Conservation (phyloP, 2,329 filamentous ascomycete genomes). For the Claviceps sp. region DNA sequence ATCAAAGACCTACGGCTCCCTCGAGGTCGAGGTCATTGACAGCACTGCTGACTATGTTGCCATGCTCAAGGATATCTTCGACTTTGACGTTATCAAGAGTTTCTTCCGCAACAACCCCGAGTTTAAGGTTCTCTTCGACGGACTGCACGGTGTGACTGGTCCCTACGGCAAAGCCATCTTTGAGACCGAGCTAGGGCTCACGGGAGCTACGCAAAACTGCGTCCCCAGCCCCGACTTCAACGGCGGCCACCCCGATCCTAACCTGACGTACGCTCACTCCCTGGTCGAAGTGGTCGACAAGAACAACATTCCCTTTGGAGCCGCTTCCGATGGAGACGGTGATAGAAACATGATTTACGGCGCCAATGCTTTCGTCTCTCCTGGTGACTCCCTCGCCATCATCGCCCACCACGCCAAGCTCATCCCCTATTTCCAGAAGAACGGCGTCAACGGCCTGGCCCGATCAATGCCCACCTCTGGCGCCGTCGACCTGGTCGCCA, state of each 20-base stretch:
- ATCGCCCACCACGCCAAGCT: conserved; percentile 94
- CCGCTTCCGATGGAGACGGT: conserved; percentile 90
- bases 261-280: conserved; percentile 91
- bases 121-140: conserved; percentile 96
- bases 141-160: conserved; percentile 85
- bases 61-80: conserved; percentile 98
- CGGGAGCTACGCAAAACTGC: conserved; percentile 75
- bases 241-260: conserved; percentile 93
- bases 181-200: conserved; percentile 78
- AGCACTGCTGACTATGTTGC: conserved; percentile 82
- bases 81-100: conserved; percentile 88
- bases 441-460: conserved; percentile 88
- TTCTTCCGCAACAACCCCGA: conserved; percentile 79
- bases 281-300: conserved; percentile 89
- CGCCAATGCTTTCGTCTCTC: conserved; percentile 89
- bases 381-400: conserved; percentile 92
- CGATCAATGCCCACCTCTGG: conserved; percentile 96
- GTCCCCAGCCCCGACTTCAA: conserved; percentile 87
- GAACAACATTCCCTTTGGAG: conserved; percentile 85
- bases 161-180: conserved; percentile 94
- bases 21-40: conserved; percentile 93
- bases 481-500: conserved; percentile 88
- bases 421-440: conserved; percentile 97
- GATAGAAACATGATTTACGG: conserved; percentile 99
- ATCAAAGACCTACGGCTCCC: conserved; percentile 65